phyloP scores from a whole-genome alignment of 2,329 filamentous ascomycete genomes.

The Hypoxylon sp. region DNA sequence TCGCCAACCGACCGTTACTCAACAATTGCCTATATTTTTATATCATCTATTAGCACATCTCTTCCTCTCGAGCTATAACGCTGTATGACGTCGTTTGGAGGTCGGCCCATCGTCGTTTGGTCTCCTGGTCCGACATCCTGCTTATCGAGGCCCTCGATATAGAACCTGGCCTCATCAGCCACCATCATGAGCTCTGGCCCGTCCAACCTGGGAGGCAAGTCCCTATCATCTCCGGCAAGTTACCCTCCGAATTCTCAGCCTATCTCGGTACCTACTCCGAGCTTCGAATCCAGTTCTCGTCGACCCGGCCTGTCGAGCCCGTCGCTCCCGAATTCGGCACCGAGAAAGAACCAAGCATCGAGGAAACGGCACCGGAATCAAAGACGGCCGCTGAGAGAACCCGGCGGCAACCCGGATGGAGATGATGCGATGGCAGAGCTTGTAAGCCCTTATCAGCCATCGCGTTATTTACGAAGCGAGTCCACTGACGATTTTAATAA shows the following conservation, averaged over 20 bases:
- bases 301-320: constrained; percentile 53
- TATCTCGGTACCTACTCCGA: constrained; percentile 52
- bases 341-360: constrained; percentile 77
- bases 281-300: constrained; percentile 58
- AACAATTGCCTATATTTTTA: background rate
- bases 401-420: constrained; percentile 64
- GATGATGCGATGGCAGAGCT: constrained; percentile 91
- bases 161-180: constrained; percentile 14
- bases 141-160: constrained; percentile 6
- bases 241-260: constrained; percentile 53
- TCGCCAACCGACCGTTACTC: constrained; percentile 6
- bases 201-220: constrained; percentile 57
- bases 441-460: constrained; percentile 49
- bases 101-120: constrained; percentile 8
- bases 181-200: constrained; percentile 47
- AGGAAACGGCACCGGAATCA: constrained; percentile 87
- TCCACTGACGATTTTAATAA: constrained; percentile 7
- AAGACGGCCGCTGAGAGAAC: constrained; percentile 66
- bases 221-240: constrained; percentile 55
- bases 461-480: constrained; percentile 1
- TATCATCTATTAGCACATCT: background rate
- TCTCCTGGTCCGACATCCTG: constrained; percentile 12
- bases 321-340: constrained; percentile 51
- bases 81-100: constrained; percentile 29
- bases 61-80: background rate